Conservation (phyloP, 306 rosid genomes). For the Gastrolobium bilobum region DNA sequence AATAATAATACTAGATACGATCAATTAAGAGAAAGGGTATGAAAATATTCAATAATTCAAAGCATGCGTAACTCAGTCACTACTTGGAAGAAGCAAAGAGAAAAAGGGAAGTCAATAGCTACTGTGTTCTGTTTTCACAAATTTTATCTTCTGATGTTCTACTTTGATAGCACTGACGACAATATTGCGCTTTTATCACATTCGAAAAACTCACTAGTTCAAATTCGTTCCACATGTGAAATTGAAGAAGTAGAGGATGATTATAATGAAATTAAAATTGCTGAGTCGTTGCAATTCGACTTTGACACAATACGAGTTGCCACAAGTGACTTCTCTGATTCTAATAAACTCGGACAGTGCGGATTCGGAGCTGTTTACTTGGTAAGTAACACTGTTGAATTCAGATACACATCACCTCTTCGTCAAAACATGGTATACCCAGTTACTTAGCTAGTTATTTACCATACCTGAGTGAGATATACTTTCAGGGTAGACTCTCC, state of each 20-base stretch:
- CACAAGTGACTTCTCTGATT: constrained; percentile 54
- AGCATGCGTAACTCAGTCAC: no score
- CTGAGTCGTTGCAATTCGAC: constrained; percentile 47
- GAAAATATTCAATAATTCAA: not conserved
- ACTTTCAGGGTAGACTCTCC: no score
- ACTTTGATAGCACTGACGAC: not conserved
- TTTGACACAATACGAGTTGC: constrained; percentile 50
- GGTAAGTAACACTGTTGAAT: constrained; percentile 31
- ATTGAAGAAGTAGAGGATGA: constrained; percentile 1
- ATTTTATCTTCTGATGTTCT: not conserved
- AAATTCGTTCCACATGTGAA: not conserved
- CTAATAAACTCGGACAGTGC: constrained; percentile 64
- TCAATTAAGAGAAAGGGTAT: not conserved
- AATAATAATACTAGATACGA: no score
- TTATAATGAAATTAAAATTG: constrained; percentile 19
- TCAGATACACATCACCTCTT: not conserved
- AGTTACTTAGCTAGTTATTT: no score
- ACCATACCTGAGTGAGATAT: no score
- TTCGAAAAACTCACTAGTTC: no score
- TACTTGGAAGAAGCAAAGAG: not conserved
- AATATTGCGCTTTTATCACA: no score
- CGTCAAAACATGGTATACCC: no score
- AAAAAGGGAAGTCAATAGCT: not conserved
- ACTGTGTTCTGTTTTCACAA: not conserved
- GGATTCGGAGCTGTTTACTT: constrained; percentile 66